Base-by-base conservation (phyloP, 495 filamentous ascomycete genomes). In the Aspergillus carlsbadensis region DNA sequence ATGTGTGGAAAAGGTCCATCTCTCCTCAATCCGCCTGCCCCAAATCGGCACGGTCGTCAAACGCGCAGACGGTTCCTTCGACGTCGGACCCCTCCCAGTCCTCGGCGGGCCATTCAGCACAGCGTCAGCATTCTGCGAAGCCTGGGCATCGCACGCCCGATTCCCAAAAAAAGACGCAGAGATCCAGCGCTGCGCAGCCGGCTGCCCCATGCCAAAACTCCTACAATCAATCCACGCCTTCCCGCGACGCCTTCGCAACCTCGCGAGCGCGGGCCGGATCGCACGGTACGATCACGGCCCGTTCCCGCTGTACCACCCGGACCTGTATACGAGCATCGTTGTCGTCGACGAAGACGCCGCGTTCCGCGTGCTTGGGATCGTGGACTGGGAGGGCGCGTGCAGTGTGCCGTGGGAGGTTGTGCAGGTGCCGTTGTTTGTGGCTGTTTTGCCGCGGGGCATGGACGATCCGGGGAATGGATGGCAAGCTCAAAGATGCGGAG, bases 241-340 rank as follows among this genome's bases (percentile, higher is more conserved):
- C 17, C 51, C 51, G 1, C 1, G 3, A 22, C 13, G 7, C 1
- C 10, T 54, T 21, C 24, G 11, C 2, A n/a, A n/a, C n/a, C n/a
- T n/a, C n/a, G 39, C 34, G 11, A 29, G 57, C 7, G 54, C 54
- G 18, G 48, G 59, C 53, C 37, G 21, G 17, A 51, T 57, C 0
- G 13, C 42, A 3, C 8, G 26, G 1, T 22, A 18, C 10, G 40
- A 55, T 36, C 26, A 49, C 15, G 59, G 54, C 1, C 55, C 59
- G 37, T 58, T 62, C 39, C 56, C 60, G 17, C 34, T 59, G 21
- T 46, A 44, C 11, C 69, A 75, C 56, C 48, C 52, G 37, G 67
- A 73, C 42, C 67, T 73, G 41, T 45, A 62, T 29, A 60, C 69
- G 37, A 75, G 63, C 56, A 73, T 73, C 43, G 67, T 75, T 46